phyloP scores from a whole-genome alignment of 1,139 yeast species.

The Zygosaccharomyces sapae region DNA sequence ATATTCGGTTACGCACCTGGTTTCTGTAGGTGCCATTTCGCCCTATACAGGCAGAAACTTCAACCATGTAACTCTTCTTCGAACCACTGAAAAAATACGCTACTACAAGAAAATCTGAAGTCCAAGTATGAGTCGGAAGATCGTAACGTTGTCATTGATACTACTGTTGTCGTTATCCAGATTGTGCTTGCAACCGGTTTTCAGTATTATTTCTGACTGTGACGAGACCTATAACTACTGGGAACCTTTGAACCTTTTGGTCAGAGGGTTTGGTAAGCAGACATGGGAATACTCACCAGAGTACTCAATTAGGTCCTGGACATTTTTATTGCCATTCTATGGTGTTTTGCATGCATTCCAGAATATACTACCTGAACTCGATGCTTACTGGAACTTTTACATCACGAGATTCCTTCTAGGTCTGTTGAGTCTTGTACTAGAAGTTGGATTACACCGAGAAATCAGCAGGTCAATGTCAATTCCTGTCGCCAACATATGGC shows the following conservation, averaged over 20 bases:
- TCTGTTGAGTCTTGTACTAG: constrained; percentile 43
- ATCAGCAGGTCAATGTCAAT: constrained; percentile 23
- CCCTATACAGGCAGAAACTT: constrained; percentile 1
- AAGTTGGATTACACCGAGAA: constrained; percentile 28
- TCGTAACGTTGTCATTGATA: constrained; percentile 12
- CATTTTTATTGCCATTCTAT: constrained; percentile 57
- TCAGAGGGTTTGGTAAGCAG: constrained; percentile 83
- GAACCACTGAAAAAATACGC: not conserved
- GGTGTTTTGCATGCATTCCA: constrained; percentile 41
- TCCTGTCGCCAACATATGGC: constrained; percentile 42
- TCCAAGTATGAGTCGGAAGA: constrained; percentile 7
- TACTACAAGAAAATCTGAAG: too few species aligned
- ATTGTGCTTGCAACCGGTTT: constrained; percentile 30
- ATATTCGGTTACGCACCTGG: not conserved
- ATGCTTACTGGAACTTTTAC: constrained; percentile 42
- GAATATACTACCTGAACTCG: constrained; percentile 8
- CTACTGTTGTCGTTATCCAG: constrained; percentile 23
- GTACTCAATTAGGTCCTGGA: constrained; percentile 83
- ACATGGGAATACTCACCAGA: constrained; percentile 97
- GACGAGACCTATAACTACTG: constrained; percentile 87
- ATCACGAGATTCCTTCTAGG: constrained; percentile 52
- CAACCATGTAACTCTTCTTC: not conserved
- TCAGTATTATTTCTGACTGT: constrained; percentile 62
- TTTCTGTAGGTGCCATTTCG: not conserved
- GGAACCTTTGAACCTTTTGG: constrained; percentile 81